phyloP scores from a whole-genome alignment of 2,329 filamentous ascomycete species.

The Xylariales sp. region DNA sequence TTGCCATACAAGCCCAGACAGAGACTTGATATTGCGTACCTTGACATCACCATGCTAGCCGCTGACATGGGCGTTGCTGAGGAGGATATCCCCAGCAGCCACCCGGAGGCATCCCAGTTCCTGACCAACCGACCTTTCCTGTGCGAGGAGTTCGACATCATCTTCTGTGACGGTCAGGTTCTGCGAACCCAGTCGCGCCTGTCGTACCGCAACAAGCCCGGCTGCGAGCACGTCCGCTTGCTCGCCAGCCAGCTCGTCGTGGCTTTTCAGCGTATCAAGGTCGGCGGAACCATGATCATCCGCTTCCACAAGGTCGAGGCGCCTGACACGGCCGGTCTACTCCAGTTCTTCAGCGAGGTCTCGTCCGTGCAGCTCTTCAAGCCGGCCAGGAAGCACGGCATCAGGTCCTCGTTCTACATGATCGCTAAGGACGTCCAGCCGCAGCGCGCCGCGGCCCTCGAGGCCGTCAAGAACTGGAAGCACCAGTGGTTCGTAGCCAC shows the following conservation, averaged over 20 bases:
- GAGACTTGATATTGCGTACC: constrained; percentile 15
- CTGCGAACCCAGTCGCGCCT: constrained; percentile 17
- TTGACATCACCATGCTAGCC: constrained; percentile 50
- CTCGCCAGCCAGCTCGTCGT: constrained; percentile 16
- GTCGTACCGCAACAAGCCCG: constrained; percentile 11
- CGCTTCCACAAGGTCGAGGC: constrained; percentile 45
- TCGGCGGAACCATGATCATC: constrained; percentile 45
- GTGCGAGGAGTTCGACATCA: constrained; percentile 36
- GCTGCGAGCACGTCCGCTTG: constrained; percentile 17
- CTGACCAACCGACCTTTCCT: constrained; percentile 18
- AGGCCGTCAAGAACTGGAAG: constrained; percentile 36
- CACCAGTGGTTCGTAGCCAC: constrained; percentile 32
- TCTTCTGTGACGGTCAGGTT: constrained; percentile 27
- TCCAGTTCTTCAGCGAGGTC: constrained; percentile 38
- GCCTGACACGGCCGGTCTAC: constrained; percentile 28
- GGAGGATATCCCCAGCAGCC: constrained; percentile 26
- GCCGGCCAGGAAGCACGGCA: constrained; percentile 31
- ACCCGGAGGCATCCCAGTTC: constrained; percentile 26
- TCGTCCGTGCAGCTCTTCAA: constrained; percentile 39
- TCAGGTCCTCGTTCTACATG: constrained; percentile 48
- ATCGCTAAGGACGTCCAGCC: constrained; percentile 38
- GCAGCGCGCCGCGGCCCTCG: constrained; percentile 21
- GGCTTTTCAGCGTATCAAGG: constrained; percentile 34
- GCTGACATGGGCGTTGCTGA: constrained; percentile 32
- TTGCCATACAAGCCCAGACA: constrained; percentile 12